A percentile compares a stretch with the other conserved stretches of the same genome.
Evolutionary conservation across 768 basidiomycete species (phyloP).

Genomic region (Sistotremastrum suecicum): DNA sequence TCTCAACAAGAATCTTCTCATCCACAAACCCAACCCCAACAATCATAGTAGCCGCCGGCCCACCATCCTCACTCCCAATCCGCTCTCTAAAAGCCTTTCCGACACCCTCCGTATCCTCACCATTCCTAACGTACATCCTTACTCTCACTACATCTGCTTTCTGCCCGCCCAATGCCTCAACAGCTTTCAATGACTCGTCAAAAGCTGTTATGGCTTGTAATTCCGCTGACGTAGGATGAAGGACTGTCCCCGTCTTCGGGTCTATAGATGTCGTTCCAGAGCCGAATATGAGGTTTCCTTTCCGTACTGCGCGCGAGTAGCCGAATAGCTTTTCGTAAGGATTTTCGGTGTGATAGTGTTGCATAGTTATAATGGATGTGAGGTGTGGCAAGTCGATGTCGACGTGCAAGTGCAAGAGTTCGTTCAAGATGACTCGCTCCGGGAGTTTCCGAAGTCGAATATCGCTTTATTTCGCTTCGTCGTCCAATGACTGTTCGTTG

Average conservation of each 20-base stretch:
- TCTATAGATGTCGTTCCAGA: slow-evolving; percentile 40
- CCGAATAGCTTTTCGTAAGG: slow-evolving; percentile 38
- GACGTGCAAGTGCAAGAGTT: too few relatives aligned
- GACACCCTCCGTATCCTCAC: slow-evolving; percentile 24
- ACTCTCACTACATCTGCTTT: slow-evolving; percentile 32
- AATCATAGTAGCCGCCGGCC: slow-evolving; percentile 40
- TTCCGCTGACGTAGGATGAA: slow-evolving; percentile 30
- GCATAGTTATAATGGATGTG: background rate
- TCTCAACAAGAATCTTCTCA: slow-evolving; percentile 37
- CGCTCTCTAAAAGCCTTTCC: slow-evolving; percentile 25
- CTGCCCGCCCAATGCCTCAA: slow-evolving; percentile 29
- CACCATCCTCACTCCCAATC: slow-evolving; percentile 21
- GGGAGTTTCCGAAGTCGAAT: too few relatives aligned
- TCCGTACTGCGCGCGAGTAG: slow-evolving; percentile 36
- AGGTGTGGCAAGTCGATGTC: too few relatives aligned
- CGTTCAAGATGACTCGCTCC: too few relatives aligned
- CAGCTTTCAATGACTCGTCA: slow-evolving; percentile 27
- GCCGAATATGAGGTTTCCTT: slow-evolving; percentile 37
- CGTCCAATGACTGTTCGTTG: too few relatives aligned
- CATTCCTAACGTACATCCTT: slow-evolving; percentile 32
- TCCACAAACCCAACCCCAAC: slow-evolving; percentile 32
- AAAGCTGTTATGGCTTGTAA: slow-evolving; percentile 31
- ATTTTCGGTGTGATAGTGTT: slow-evolving; percentile 23
- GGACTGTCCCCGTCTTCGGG: slow-evolving; percentile 22
- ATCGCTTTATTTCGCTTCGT: too few relatives aligned